Percentiles rank a stretch among this genome's conserved stretches.
These are phyloP conservation scores for Tetrapisispora iriomotensis DNA, from an alignment of 805 yeast species.

Conservation along the genomic window DNA sequence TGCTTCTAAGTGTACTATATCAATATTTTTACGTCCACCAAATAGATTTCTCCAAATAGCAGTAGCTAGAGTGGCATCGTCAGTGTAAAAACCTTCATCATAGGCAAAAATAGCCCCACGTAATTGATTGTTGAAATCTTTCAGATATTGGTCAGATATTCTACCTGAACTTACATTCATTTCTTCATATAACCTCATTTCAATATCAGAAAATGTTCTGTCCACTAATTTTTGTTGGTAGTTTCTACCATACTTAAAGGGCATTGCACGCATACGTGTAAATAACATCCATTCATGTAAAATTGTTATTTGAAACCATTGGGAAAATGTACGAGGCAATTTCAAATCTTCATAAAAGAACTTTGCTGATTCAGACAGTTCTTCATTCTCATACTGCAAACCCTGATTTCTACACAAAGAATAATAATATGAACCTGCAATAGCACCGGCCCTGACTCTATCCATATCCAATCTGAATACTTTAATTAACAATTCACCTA, in stretches of 20 bases:
- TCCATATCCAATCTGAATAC: constrained; percentile 79
- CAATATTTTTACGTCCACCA: constrained; percentile 72
- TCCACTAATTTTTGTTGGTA: constrained; percentile 91
- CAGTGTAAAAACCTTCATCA: constrained; percentile 81
- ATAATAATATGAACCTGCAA: constrained; percentile 83
- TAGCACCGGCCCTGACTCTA: constrained; percentile 82
- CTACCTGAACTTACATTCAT: constrained; percentile 75
- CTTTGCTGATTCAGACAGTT: constrained; percentile 58
- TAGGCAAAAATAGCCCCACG: constrained; percentile 83
- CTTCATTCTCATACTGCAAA: constrained; percentile 63
- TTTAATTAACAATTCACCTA: constrained; percentile 58
- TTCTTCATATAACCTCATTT: constrained; percentile 73
- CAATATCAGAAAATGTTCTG: constrained; percentile 82
- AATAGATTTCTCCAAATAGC: constrained; percentile 89
- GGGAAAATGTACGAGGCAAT: constrained; percentile 81
- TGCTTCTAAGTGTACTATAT: constrained; percentile 76
- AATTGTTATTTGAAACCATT: constrained; percentile 89
- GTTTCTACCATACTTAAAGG: constrained; percentile 75
- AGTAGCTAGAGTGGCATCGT: constrained; percentile 67
- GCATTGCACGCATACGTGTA: constrained; percentile 94
- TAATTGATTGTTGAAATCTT: constrained; percentile 82
- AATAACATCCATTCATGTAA: constrained; percentile 90
- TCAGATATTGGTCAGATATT: constrained; percentile 74
- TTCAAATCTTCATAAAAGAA: constrained; percentile 81
- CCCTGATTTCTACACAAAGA: constrained; percentile 84